phyloP scores from a whole-genome alignment of 2,329 filamentous ascomycete species.

The Fusarium verticillioides region DNA sequence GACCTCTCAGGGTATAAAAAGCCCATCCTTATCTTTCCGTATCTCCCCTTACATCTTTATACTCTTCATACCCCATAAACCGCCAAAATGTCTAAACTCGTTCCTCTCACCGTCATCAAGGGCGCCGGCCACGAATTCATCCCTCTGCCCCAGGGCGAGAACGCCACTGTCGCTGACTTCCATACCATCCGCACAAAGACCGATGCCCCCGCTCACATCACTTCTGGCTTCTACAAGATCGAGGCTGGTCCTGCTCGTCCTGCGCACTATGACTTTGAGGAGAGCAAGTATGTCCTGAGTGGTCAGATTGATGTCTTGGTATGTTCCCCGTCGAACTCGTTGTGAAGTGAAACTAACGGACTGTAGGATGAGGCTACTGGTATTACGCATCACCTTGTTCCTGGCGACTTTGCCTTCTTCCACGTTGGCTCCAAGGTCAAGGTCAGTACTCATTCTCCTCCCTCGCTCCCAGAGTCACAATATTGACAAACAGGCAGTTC shows the following conservation, averaged over 20 bases:
- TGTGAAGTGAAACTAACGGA: not conserved
- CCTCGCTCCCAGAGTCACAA: accelerated
- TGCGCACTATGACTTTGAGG: constrained; percentile 40
- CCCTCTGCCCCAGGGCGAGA: constrained; percentile 38
- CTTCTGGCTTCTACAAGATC: constrained; percentile 43
- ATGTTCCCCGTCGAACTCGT: not conserved
- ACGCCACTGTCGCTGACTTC: constrained; percentile 42
- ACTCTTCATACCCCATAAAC: not conserved
- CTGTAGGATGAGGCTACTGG: constrained; percentile 42
- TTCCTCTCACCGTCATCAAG: constrained; percentile 42
- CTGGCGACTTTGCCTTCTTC: constrained; percentile 42
- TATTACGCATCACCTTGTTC: constrained; percentile 38
- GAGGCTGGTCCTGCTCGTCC: constrained; percentile 35
- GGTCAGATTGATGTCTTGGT: constrained; percentile 42
- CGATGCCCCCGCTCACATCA: constrained; percentile 38
- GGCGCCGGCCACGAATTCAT: constrained; percentile 42
- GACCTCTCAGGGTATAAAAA: constrained; percentile 11
- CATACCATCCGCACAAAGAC: constrained; percentile 43
- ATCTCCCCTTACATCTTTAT: accelerated
- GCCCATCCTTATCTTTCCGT: not conserved
- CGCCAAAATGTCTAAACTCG: constrained; percentile 37
- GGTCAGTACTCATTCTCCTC: not conserved
- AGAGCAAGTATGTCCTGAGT: constrained; percentile 41
- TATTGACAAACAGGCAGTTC: constrained; percentile 17
- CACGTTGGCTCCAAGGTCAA: constrained; percentile 43